A percentile compares a stretch with the other conserved stretches of the same genome.
phyloP scores from a whole-genome alignment of 164 flowering plant species.

The Santalum album region DNA sequence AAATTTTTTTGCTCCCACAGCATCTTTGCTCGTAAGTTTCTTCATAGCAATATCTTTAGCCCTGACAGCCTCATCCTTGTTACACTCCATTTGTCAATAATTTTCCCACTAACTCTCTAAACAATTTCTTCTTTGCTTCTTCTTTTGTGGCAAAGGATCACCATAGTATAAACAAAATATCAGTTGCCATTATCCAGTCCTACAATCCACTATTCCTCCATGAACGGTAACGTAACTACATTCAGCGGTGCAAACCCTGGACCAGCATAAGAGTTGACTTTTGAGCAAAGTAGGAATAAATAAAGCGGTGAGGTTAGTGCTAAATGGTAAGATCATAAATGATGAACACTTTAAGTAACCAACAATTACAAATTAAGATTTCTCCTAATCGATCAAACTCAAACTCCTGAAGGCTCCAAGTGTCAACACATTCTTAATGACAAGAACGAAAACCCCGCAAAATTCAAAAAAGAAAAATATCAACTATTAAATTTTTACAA shows the following conservation, averaged over 20 bases:
- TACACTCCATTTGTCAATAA: slow-evolving; percentile 42
- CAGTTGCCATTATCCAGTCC: not conserved
- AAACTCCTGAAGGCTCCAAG: not conserved
- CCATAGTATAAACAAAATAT: not conserved
- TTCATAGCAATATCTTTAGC: slow-evolving; percentile 31
- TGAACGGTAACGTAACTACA: not conserved
- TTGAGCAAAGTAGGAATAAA: not conserved
- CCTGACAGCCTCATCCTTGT: slow-evolving; percentile 44
- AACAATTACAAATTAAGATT: not conserved
- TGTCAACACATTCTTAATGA: not conserved
- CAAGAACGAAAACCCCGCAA: not conserved
- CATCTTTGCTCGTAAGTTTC: slow-evolving; percentile 19
- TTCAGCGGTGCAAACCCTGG: not conserved
- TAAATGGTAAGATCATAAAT: not conserved
- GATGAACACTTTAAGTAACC: not conserved
- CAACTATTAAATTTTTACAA: not conserved
- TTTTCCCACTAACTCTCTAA: no score
- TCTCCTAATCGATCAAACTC: not conserved
- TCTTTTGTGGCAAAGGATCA: no score
- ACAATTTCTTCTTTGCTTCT: no score
- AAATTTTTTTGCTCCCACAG: slow-evolving; percentile 25
- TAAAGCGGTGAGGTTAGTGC: not conserved
- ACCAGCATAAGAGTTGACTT: not conserved
- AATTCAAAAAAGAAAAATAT: not conserved
- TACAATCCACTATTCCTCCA: not conserved